Base-by-base conservation (phyloP, 805 yeast species). In the Yarrowia sp. region DNA sequence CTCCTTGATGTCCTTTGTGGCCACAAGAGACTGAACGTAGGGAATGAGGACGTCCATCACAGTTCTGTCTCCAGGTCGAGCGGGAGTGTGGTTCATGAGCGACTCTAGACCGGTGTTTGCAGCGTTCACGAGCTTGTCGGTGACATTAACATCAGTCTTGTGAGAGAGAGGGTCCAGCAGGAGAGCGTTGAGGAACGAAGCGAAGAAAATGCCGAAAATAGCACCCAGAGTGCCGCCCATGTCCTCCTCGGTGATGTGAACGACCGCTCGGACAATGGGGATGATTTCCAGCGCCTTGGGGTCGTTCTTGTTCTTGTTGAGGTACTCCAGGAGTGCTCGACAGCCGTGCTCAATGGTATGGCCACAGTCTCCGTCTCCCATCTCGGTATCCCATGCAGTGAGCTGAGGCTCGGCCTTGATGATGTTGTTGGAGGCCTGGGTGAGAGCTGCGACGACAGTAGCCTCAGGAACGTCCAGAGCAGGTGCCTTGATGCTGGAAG, bases 161-260 rank as follows among this genome's bases (percentile, higher is more conserved):
- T 59, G 65, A 16, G 65, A 43, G 14, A 59, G 52, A 43, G 50
- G 52, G 11, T 59, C 65, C 19, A 35, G 42, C 19, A 59, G 35
- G 1, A 59, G 52, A 35, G 65, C 84, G 48, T 83, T 82, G 1
- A 91, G 89, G 70, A 93, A 83, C 0, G 97, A 91, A 45, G 96
- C 87, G 70, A 94, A 81, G 78, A 82, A 91, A 69, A 93, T 93
- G 1, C 97, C 90, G 77, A 92, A 93, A 49, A 93, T 79, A 0
- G 97, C 98, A 63, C 98, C 98, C 1, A 97, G 90, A 0, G 98
- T 94, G 66, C 98, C 98, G 66, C 98, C 98, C 98, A 94, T 94
- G 12, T 86, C 87, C 67, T 87, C 87, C 77, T 93, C 98, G 2
- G 97, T 91, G 64, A 93, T 83, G 72, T 85, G 85, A n/a, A 87